These are phyloP conservation scores for Wickerhamomyces sp. DNA, from an alignment of 1,139 yeast genomes.

Conservation along the genomic window DNA sequence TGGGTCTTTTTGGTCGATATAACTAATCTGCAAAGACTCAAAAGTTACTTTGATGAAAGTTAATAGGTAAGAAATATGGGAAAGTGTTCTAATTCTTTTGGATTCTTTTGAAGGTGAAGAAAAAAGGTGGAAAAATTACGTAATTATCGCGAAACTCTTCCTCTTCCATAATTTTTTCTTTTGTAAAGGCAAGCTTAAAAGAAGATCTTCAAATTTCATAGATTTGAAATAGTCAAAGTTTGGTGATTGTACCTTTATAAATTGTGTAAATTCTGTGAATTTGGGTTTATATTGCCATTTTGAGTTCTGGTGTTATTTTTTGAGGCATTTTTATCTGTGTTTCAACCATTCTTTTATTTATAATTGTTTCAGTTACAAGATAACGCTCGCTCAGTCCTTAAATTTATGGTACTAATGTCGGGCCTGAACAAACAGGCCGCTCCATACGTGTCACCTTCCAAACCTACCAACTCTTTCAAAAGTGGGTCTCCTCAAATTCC, in stretches of 20 bases:
- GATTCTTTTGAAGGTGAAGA: not conserved
- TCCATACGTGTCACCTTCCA: constrained; percentile 4
- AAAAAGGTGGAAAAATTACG: not conserved
- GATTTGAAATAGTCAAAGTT: too few species aligned
- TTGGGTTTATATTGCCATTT: too few species aligned
- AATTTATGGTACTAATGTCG: not conserved
- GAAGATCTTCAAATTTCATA: too few species aligned
- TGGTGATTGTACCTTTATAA: too few species aligned
- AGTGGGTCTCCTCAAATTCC: constrained; percentile 7
- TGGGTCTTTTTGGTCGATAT: not conserved
- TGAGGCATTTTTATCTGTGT: not conserved
- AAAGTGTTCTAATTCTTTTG: not conserved
- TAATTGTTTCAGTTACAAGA: too few species aligned
- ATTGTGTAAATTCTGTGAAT: too few species aligned
- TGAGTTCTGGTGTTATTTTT: not conserved
- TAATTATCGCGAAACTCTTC: not conserved
- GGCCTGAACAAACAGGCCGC: not conserved
- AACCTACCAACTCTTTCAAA: not conserved
- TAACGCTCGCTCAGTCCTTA: too few species aligned
- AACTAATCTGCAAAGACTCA: not conserved
- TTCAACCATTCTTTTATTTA: too few species aligned
- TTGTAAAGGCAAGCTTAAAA: too few species aligned
- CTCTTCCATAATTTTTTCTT: too few species aligned
- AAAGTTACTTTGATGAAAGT: too few species aligned
- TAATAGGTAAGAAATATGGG: too few species aligned